A percentile compares a stretch with the other conserved stretches of the same genome.
Conservation (phyloP, 192 early-diverging fungal genomes). For the Coemansia sp. region DNA sequence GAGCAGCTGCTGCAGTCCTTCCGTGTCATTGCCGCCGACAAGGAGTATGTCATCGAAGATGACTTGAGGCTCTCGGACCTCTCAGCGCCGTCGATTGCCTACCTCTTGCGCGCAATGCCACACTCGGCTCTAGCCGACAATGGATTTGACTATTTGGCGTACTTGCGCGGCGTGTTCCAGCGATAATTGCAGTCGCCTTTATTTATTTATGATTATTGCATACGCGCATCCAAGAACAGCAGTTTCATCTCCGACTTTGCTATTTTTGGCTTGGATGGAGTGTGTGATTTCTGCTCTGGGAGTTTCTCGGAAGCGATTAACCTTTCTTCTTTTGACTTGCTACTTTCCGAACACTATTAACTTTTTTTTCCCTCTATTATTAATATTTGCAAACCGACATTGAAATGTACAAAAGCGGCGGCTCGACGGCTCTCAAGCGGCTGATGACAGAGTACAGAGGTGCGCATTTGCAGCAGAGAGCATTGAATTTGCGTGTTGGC, state of each 20-base stretch:
- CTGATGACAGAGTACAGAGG: constrained; percentile 94
- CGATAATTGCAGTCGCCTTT: constrained; percentile 1
- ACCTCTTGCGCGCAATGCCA: constrained; percentile 80
- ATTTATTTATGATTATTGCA: background rate
- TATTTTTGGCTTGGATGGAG: background rate
- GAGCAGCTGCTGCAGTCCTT: constrained; percentile 89
- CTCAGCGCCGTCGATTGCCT: constrained; percentile 71
- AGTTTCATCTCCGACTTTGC: background rate
- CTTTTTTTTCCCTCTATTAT: constrained; percentile 19
- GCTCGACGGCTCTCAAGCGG: constrained; percentile 83
- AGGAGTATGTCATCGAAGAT: constrained; percentile 82
- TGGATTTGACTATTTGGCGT: constrained; percentile 81
- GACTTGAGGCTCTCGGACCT: constrained; percentile 84
- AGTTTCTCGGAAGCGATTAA: background rate
- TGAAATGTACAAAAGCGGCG: constrained; percentile 58
- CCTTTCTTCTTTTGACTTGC: background rate
- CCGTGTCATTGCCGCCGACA: constrained; percentile 82
- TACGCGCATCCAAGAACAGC: background rate
- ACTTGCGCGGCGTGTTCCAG: constrained; percentile 59
- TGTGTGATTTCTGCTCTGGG: background rate
- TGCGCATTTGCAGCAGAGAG: constrained; percentile 18
- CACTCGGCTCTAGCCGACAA: constrained; percentile 50
- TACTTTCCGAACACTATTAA: constrained; percentile 10
- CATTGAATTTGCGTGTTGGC: background rate
- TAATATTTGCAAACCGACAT: constrained; percentile 16